phyloP scores from a whole-genome alignment of 768 basidiomycete species.

The Crepidotus variabilis region DNA sequence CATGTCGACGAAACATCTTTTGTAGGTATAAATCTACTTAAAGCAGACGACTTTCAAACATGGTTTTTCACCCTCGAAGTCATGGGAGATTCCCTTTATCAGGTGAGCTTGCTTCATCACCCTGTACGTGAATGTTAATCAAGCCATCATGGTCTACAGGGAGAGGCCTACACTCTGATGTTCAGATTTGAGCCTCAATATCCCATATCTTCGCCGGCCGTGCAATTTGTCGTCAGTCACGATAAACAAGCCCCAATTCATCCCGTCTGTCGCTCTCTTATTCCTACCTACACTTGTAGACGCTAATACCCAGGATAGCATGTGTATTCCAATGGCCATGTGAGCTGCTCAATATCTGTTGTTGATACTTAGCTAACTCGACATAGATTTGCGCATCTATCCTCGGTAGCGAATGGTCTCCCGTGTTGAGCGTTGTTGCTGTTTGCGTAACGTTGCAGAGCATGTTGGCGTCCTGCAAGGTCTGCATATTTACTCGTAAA shows the following conservation, averaged over 20 bases:
- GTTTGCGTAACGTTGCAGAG: constrained; percentile 87
- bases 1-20: background rate
- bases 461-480: constrained; percentile 93
- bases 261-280: constrained; percentile 49
- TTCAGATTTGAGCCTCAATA: constrained; percentile 82
- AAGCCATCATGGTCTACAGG: constrained; percentile 36
- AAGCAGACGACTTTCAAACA: constrained; percentile 72
- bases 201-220: constrained; percentile 85
- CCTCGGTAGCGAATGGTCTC: constrained; percentile 87
- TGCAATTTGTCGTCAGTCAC: constrained; percentile 75
- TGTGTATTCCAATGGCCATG: constrained; percentile 86
- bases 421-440: constrained; percentile 77
- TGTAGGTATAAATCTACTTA: constrained; percentile 69
- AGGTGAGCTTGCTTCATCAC: constrained; percentile 36
- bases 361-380: constrained; percentile 1
- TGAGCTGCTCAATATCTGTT: constrained; percentile 29
- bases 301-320: constrained; percentile 47
- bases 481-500: constrained; percentile 19
- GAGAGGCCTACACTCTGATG: constrained; percentile 71
- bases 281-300: background rate
- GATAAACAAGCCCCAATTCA: constrained; percentile 69
- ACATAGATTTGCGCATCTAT: constrained; percentile 84
- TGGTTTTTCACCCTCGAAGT: constrained; percentile 83
- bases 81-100: constrained; percentile 78
- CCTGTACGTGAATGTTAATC: background rate